phyloP scores from a whole-genome alignment of 441 rosid species.

The Eutrema salsugineum region DNA sequence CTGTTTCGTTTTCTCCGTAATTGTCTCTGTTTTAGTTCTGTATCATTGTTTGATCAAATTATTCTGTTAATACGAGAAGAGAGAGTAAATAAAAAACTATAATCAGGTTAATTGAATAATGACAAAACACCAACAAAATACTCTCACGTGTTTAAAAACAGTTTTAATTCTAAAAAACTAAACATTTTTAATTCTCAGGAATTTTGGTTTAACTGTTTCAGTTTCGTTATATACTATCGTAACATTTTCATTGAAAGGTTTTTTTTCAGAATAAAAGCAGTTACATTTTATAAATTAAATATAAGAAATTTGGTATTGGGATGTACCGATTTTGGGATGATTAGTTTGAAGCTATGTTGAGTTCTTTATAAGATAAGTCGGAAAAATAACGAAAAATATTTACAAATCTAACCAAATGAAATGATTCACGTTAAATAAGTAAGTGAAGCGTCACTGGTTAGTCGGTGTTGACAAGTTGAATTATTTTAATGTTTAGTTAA shows the following conservation, averaged over 20 bases:
- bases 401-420: background rate
- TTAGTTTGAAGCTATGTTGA: background rate
- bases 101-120: background rate
- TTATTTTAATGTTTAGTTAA: background rate
- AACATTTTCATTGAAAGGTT: too few relatives aligned
- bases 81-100: background rate
- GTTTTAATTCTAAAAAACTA: background rate
- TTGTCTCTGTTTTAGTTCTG: background rate
- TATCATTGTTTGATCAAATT: background rate
- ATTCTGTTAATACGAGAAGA: too few relatives aligned
- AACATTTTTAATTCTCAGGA: background rate
- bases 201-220: background rate
- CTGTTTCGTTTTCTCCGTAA: background rate
- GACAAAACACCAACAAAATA: constrained; percentile 17
- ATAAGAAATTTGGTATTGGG: background rate
- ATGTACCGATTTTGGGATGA: background rate
- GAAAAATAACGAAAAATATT: too few relatives aligned
- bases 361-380: too few relatives aligned
- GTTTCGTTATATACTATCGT: too few relatives aligned
- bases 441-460: constrained; percentile 11
- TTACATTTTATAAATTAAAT: background rate
- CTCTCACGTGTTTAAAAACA: constrained; percentile 15
- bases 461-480: constrained; percentile 16
- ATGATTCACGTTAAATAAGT: background rate
- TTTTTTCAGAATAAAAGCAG: background rate